phyloP scores from a whole-genome alignment of 805 yeast species.

The Saccharomycopsis schoenii region DNA sequence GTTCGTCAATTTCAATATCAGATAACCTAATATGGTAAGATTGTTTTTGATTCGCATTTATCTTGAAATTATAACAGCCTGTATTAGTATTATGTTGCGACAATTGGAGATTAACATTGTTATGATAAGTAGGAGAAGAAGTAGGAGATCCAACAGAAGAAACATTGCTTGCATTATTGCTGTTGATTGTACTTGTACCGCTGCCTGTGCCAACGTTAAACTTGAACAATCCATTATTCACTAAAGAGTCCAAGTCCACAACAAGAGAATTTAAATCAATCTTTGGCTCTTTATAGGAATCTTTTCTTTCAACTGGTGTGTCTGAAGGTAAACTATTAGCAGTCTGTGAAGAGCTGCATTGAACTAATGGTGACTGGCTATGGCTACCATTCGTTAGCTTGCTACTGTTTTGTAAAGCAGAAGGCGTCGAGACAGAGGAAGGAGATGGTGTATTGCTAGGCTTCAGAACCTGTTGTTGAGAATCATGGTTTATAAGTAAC shows the following conservation, averaged over 20 bases:
- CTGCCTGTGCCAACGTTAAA: neutral
- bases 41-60: neutral
- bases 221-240: neutral
- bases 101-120: neutral
- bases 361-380: neutral
- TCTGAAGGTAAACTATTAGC: neutral
- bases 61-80: neutral
- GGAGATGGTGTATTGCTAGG: neutral
- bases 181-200: neutral
- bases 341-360: too few relatives aligned
- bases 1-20: slow-evolving; percentile 2
- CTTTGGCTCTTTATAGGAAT: neutral
- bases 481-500: slow-evolving; percentile 6
- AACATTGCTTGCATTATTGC: neutral
- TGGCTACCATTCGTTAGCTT: neutral
- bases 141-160: neutral
- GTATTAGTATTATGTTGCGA: neutral
- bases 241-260: slow-evolving; percentile 5
- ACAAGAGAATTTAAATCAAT: slow-evolving; percentile 7
- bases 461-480: neutral
- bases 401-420: neutral
- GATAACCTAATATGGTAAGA: slow-evolving; percentile 1
- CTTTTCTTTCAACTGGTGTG: neutral
- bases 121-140: neutral
- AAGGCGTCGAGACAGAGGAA: neutral